Percentiles rank a stretch among this genome's conserved stretches.
Evolutionary conservation across 768 basidiomycete genomes (phyloP).

Genomic region (Hygrophorus pudorinus): DNA sequence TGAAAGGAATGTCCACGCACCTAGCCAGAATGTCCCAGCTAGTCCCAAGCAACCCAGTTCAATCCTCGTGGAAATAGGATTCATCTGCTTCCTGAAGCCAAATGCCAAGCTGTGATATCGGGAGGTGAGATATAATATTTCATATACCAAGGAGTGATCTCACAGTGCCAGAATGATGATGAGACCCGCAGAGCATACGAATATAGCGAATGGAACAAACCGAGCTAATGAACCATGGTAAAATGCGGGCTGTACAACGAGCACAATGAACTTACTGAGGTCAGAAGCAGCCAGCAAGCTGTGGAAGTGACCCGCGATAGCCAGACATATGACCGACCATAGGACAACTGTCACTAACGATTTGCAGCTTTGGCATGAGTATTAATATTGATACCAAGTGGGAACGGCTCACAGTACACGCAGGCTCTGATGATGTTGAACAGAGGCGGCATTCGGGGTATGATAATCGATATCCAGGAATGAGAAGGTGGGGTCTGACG

Average conservation of each 20-base stretch:
- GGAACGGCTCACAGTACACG: conserved; percentile 48
- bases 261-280: conserved; percentile 50
- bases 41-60: conserved; percentile 67
- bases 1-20: conserved; percentile 28
- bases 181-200: conserved; percentile 64
- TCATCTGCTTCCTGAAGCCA: conserved; percentile 53
- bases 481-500: conserved; percentile 17
- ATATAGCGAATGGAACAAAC: conserved; percentile 80
- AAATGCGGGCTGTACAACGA: conserved; percentile 6
- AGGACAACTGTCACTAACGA: conserved; percentile 49
- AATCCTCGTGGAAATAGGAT: conserved; percentile 70
- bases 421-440: conserved; percentile 62
- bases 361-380: neutral
- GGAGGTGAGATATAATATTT: conserved; percentile 1
- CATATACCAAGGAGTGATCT: conserved; percentile 16
- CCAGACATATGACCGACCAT: conserved; percentile 73
- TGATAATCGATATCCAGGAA: conserved; percentile 3
- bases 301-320: conserved; percentile 73
- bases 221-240: conserved; percentile 42
- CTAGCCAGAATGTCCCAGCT: conserved; percentile 70
- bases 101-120: conserved; percentile 44
- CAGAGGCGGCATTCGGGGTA: conserved; percentile 50
- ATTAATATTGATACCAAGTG: conserved; percentile 1
- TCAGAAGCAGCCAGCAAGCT: conserved; percentile 61
- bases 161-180: conserved; percentile 61